Evolutionary conservation across 371 early-diverging fungal species (phyloP).

Genomic region (Capillidium rhysosporum): DNA sequence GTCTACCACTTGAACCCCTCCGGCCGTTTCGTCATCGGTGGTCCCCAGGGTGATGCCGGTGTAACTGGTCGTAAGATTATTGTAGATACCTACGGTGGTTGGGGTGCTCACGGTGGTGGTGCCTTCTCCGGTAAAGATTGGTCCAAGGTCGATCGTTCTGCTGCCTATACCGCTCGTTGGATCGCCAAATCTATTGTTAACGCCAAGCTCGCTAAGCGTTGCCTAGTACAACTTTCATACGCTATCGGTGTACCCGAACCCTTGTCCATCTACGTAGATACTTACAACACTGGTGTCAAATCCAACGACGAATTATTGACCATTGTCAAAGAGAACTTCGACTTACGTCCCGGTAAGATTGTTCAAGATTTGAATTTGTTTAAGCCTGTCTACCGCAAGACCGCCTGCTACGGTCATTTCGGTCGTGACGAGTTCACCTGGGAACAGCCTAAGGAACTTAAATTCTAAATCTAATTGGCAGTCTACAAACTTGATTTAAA

Average conservation of each 20-base stretch:
- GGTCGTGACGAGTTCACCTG: conserved; percentile 93
- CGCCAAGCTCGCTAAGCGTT: conserved; percentile 86
- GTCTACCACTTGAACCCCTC: conserved; percentile 97
- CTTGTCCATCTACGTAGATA: conserved; percentile 91
- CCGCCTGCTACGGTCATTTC: conserved; percentile 98
- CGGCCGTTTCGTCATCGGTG: conserved; percentile 98
- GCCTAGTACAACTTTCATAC: conserved; percentile 95
- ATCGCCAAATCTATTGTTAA: conserved; percentile 91
- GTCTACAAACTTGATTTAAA: background rate
- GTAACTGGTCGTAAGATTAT: conserved; percentile 99
- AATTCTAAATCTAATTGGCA: conserved; percentile 27
- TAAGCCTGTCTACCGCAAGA: conserved; percentile 95
- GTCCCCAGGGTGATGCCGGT: conserved; percentile 99
- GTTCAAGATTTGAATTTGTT: conserved; percentile 92
- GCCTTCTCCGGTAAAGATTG: conserved; percentile 99
- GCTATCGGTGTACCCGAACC: conserved; percentile 99
- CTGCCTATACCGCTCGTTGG: conserved; percentile 98
- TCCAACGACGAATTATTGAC: conserved; percentile 73
- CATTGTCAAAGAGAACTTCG: conserved; percentile 94
- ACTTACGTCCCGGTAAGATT: conserved; percentile 95
- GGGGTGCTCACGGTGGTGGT: conserved; percentile 99
- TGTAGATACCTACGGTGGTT: conserved; percentile 92
- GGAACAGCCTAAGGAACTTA: conserved; percentile 85
- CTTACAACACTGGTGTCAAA: conserved; percentile 88
- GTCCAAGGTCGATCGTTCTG: conserved; percentile 99